phyloP scores from a whole-genome alignment of 2,329 filamentous ascomycete species.

The Nothophaeocryptopus gaeumannii region DNA sequence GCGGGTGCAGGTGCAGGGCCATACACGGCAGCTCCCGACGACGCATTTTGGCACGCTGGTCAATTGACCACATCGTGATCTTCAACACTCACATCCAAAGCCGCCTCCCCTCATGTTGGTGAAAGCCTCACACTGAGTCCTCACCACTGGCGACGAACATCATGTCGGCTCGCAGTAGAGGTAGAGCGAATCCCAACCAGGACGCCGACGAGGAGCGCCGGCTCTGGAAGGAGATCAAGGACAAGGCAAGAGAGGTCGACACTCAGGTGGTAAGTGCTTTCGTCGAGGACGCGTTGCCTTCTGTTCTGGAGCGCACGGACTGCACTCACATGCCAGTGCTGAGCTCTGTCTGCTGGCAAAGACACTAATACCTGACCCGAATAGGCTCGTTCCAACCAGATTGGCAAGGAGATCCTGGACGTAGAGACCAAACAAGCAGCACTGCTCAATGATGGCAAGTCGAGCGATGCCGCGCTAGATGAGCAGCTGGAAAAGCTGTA shows the following conservation, averaged over 20 bases:
- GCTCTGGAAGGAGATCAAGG: constrained; percentile 49
- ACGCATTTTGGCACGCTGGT: too few species aligned
- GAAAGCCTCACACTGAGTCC: too few species aligned
- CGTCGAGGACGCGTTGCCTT: too few species aligned
- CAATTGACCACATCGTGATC: too few species aligned
- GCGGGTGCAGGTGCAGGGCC: too few species aligned
- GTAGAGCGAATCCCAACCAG: constrained; percentile 44
- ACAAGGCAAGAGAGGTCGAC: constrained; percentile 46
- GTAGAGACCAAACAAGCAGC: constrained; percentile 36
- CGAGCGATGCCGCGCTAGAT: constrained; percentile 39
- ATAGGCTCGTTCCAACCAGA: constrained; percentile 33
- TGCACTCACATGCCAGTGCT: too few species aligned
- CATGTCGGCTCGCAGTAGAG: constrained; percentile 49
- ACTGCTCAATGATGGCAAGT: constrained; percentile 30
- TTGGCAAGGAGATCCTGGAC: constrained; percentile 38
- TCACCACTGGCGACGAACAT: too few species aligned
- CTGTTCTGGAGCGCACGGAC: too few species aligned
- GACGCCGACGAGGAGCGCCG: constrained; percentile 51
- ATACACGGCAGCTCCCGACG: too few species aligned
- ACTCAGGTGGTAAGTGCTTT: constrained; percentile 44
- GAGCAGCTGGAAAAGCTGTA: constrained; percentile 46
- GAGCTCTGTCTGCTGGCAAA: too few species aligned
- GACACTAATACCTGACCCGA: background rate
- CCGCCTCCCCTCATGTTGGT: too few species aligned
- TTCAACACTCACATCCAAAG: too few species aligned